A percentile compares a stretch with the other conserved stretches of the same genome.
These are phyloP conservation scores for Aechmea fasciata DNA, from an alignment of 176 grass and related monocot genomes.

Conservation along the genomic window DNA sequence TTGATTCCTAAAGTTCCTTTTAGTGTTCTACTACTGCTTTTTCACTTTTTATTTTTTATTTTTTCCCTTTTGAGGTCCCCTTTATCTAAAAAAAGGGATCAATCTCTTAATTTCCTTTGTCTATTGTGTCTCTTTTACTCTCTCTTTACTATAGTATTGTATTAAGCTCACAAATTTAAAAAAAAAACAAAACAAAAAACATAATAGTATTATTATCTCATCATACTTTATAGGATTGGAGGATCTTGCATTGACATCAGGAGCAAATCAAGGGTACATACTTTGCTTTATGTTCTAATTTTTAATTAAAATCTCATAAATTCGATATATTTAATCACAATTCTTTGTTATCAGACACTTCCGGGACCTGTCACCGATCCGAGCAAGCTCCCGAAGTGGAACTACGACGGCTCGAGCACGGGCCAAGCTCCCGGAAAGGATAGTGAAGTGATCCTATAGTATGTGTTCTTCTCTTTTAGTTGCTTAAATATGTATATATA, in stretches of 20 bases:
- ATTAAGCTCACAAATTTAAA: background rate
- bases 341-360: constrained; percentile 44
- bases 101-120: background rate
- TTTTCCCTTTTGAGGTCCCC: background rate
- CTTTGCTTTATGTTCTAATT: background rate
- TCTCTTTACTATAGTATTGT: background rate
- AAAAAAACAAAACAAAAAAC: background rate
- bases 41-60: background rate
- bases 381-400: constrained; percentile 89
- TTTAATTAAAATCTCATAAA: constrained; percentile 1
- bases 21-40: no score
- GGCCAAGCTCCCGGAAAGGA: constrained; percentile 72
- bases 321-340: background rate
- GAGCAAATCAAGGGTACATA: constrained; percentile 78
- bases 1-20: no score
- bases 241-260: constrained; percentile 78
- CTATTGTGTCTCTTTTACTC: background rate
- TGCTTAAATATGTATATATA: background rate
- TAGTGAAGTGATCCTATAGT: constrained; percentile 87
- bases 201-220: background rate
- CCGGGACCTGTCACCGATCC: constrained; percentile 55
- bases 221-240: constrained; percentile 46
- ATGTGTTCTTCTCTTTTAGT: constrained; percentile 14
- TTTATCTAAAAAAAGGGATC: no score
- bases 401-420: constrained; percentile 96